Evolutionary conservation across 352 stramenopile species (phyloP).

Genomic region (Globisporangium rhizosaccharum): DNA sequence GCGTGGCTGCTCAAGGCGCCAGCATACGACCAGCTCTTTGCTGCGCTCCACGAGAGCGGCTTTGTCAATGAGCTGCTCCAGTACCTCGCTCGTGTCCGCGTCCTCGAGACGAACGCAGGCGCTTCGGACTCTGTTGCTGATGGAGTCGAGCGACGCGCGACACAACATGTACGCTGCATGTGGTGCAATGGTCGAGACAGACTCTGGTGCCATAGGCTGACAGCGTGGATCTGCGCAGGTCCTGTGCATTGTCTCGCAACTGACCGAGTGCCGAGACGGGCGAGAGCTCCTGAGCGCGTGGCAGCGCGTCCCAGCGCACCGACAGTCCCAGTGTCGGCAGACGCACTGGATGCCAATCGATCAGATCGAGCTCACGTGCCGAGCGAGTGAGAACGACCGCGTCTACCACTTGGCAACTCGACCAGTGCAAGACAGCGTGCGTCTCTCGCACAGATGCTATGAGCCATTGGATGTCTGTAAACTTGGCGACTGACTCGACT

Average conservation of each 20-base stretch:
- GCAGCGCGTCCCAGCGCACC: constrained; percentile 20
- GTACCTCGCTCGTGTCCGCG: constrained; percentile 28
- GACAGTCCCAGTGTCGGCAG: constrained; percentile 18
- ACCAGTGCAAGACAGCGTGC: background rate
- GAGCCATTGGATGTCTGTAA: background rate
- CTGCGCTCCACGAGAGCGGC: constrained; percentile 24
- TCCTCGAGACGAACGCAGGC: constrained; percentile 17
- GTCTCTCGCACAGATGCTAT: background rate
- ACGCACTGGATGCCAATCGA: constrained; percentile 13
- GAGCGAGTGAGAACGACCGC: constrained; percentile 25
- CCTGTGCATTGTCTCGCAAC: constrained; percentile 24
- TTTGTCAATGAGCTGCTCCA: constrained; percentile 37
- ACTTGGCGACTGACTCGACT: background rate
- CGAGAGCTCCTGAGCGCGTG: constrained; percentile 21
- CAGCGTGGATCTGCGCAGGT: constrained; percentile 9
- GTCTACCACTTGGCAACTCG: constrained; percentile 18
- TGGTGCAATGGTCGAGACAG: too few species aligned
- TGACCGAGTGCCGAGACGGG: constrained; percentile 25
- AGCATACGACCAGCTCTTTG: constrained; percentile 28
- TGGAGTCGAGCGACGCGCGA: constrained; percentile 15
- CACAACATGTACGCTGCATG: constrained; percentile 24
- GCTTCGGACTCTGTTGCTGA: constrained; percentile 1
- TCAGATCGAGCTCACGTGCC: constrained; percentile 12
- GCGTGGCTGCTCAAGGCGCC: constrained; percentile 44
- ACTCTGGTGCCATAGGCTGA: background rate